These are phyloP conservation scores for Zelonia costaricensis DNA, from an alignment of 208 protist species.

Conservation along the genomic window DNA sequence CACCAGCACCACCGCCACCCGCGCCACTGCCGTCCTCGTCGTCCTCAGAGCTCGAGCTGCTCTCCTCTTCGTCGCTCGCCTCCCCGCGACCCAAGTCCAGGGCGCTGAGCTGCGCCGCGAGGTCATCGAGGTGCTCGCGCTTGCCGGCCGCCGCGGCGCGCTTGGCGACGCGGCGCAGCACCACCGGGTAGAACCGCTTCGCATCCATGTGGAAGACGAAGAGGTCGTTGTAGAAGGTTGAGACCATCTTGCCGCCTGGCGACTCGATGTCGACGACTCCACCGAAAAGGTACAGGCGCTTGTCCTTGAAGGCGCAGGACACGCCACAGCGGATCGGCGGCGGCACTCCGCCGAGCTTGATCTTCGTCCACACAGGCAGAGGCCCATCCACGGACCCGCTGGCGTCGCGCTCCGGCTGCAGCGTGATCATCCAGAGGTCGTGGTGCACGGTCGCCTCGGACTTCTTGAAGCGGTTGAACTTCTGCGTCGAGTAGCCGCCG, in stretches of 20 bases:
- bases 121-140: conserved; percentile 34
- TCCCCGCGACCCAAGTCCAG: conserved; percentile 42
- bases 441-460: conserved; percentile 88
- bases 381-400: background rate
- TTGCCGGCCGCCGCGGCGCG: conserved; percentile 2
- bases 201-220: conserved; percentile 92
- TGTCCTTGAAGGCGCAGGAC: conserved; percentile 64
- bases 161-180: conserved; percentile 48
- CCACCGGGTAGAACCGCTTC: conserved; percentile 86
- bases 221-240: conserved; percentile 91
- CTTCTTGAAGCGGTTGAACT: conserved; percentile 91
- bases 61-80: conserved; percentile 25
- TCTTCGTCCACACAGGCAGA: conserved; percentile 74
- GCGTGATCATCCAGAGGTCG: conserved; percentile 82
- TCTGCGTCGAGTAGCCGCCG: conserved; percentile 88
- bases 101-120: conserved; percentile 65
- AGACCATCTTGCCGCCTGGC: conserved; percentile 80
- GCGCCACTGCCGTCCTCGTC: conserved; percentile 36
- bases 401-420: conserved; percentile 22
- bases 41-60: conserved; percentile 21
- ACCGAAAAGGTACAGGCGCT: conserved; percentile 90
- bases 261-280: conserved; percentile 91
- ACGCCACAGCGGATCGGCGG: conserved; percentile 84
- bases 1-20: too few species aligned
- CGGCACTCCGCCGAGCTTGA: conserved; percentile 80